Percentiles rank a stretch among this genome's conserved stretches.
These are phyloP conservation scores for Dioscorea alata DNA, from an alignment of 106 monocot species.

Conservation along the genomic window DNA sequence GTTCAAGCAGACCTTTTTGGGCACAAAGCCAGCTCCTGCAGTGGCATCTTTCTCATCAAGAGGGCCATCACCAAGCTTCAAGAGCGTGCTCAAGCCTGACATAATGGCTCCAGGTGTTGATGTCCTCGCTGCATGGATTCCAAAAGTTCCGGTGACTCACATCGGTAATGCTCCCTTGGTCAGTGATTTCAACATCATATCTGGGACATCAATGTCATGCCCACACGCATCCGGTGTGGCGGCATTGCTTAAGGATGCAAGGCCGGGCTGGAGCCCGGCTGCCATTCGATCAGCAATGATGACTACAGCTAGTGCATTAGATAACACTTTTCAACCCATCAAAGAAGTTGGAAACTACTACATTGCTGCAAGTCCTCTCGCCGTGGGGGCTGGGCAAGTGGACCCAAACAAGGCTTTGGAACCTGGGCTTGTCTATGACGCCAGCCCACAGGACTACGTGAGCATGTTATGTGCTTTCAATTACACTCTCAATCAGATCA, in stretches of 20 bases:
- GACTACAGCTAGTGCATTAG: constrained; percentile 46
- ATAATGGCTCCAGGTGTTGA: constrained; percentile 53
- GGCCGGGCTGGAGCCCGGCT: constrained; percentile 59
- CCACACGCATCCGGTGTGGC: constrained; percentile 64
- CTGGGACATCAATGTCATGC: constrained; percentile 70
- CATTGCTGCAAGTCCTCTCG: constrained; percentile 38
- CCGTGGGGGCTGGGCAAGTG: constrained; percentile 64
- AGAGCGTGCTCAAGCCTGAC: constrained; percentile 62
- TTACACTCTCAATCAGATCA: constrained; percentile 21
- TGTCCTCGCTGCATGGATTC: constrained; percentile 47
- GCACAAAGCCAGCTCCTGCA: constrained; percentile 37
- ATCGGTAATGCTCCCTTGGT: constrained; percentile 7
- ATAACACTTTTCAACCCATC: constrained; percentile 36
- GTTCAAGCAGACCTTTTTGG: constrained; percentile 40
- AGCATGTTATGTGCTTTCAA: constrained; percentile 27
- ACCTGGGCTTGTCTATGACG: constrained; percentile 74
- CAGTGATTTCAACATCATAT: constrained; percentile 18
- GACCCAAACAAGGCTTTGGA: constrained; percentile 56
- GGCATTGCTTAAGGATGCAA: constrained; percentile 39
- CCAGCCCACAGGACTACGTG: constrained; percentile 28
- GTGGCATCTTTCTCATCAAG: constrained; percentile 47
- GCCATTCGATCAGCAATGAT: constrained; percentile 74
- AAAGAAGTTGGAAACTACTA: constrained; percentile 15
- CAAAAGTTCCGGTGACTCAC: not conserved
- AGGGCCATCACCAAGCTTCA: constrained; percentile 47